These are phyloP conservation scores for Trypanosoma conorhini DNA, from an alignment of 208 protist species.

Conservation along the genomic window DNA sequence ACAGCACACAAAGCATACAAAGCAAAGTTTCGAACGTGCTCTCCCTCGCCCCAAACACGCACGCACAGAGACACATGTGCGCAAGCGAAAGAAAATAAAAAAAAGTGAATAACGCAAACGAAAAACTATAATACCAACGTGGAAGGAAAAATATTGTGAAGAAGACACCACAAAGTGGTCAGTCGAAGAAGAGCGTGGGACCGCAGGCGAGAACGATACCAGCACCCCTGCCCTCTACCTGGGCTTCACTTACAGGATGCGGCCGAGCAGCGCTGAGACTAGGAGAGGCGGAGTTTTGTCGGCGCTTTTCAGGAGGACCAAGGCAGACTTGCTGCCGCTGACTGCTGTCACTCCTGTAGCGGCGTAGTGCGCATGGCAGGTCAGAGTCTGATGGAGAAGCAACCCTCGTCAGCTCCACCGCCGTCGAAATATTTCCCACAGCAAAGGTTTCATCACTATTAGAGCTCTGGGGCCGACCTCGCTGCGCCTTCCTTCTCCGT, in stretches of 20 bases:
- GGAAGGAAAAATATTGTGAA: slow-evolving; percentile 3
- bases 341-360: not conserved
- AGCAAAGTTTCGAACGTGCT: not conserved
- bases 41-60: not conserved
- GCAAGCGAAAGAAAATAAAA: slow-evolving; percentile 23
- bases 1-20: not conserved
- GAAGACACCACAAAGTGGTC: slow-evolving; percentile 16
- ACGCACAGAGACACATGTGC: not conserved
- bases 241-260: slow-evolving; percentile 5
- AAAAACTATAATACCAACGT: not conserved
- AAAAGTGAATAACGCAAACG: slow-evolving; percentile 16
- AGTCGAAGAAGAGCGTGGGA: slow-evolving; percentile 63
- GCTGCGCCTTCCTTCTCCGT: not conserved
- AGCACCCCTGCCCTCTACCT: slow-evolving; percentile 37
- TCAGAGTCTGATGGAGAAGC: not conserved
- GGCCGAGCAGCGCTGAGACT: slow-evolving; percentile 19
- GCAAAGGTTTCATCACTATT: not conserved
- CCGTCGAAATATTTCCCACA: not conserved
- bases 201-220: slow-evolving; percentile 66
- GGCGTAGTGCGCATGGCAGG: not conserved
- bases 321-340: not conserved
- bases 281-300: slow-evolving; percentile 1
- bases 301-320: not conserved
- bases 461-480: not conserved
- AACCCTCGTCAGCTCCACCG: not conserved